phyloP scores from a whole-genome alignment of 1,284 basidiomycete genomes.

The Ganoderma meredithae region DNA sequence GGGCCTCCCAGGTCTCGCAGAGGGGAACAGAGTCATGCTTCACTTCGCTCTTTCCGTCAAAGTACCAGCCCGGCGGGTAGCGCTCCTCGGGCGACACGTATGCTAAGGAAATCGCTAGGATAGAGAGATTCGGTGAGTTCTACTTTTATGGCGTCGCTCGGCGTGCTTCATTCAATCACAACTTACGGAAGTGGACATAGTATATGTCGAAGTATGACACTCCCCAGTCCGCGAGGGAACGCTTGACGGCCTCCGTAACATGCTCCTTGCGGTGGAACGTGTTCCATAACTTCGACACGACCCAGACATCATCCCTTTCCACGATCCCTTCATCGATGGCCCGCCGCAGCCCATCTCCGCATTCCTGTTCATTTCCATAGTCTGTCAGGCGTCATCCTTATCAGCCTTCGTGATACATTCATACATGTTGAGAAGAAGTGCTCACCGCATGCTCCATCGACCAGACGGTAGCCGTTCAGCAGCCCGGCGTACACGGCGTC shows the following conservation, averaged over 20 bases:
- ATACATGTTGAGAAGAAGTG: background rate
- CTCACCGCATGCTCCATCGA: slow-evolving; percentile 46
- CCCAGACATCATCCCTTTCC: slow-evolving; percentile 49
- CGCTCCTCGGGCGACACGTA: slow-evolving; percentile 35
- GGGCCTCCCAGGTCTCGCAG: slow-evolving; percentile 38
- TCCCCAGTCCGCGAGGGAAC: slow-evolving; percentile 38
- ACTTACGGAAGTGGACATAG: slow-evolving; percentile 40
- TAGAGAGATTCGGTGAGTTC: background rate
- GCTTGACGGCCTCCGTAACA: slow-evolving; percentile 34
- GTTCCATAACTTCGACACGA: slow-evolving; percentile 40
- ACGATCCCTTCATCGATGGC: slow-evolving; percentile 50
- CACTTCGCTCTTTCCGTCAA: slow-evolving; percentile 37
- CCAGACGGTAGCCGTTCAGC: slow-evolving; percentile 50
- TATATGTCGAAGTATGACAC: slow-evolving; percentile 39
- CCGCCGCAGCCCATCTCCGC: slow-evolving; percentile 46
- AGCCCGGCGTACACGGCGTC: slow-evolving; percentile 50
- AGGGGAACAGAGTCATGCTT: slow-evolving; percentile 35
- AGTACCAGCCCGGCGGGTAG: slow-evolving; percentile 38
- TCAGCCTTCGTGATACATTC: background rate
- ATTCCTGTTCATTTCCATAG: slow-evolving; percentile 51
- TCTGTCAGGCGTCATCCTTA: slow-evolving; percentile 27
- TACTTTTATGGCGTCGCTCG: background rate
- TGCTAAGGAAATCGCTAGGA: slow-evolving; percentile 36
- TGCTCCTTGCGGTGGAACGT: slow-evolving; percentile 39
- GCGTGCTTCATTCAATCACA: background rate